phyloP scores from a whole-genome alignment of 2,329 filamentous ascomycete species.

The Anthostomella pinea region DNA sequence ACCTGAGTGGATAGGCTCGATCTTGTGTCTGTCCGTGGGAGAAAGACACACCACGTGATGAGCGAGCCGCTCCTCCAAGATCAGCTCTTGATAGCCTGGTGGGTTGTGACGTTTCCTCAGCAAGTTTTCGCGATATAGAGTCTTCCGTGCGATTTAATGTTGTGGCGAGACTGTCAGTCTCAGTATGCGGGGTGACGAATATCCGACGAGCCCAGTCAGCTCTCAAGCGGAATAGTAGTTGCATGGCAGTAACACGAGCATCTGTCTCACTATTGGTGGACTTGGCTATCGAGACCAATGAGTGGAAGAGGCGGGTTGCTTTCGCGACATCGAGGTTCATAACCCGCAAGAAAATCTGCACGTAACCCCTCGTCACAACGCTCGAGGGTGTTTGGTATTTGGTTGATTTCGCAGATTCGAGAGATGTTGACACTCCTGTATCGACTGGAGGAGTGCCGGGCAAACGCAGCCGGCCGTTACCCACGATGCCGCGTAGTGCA shows the following conservation, averaged over 20 bases:
- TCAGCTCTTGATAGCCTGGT: constrained; percentile 45
- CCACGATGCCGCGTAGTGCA: constrained; percentile 49
- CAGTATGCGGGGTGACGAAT: constrained; percentile 66
- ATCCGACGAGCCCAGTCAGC: constrained; percentile 79
- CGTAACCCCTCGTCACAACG: constrained; percentile 67
- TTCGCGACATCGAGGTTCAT: constrained; percentile 66
- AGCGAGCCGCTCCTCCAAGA: constrained; percentile 37
- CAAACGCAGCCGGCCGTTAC: constrained; percentile 45
- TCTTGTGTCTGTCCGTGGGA: constrained; percentile 46
- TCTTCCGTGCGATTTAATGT: constrained; percentile 65
- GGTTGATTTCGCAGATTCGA: constrained; percentile 26
- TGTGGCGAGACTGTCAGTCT: constrained; percentile 70
- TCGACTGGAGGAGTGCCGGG: constrained; percentile 33
- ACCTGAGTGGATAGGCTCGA: constrained; percentile 39
- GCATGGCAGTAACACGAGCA: constrained; percentile 71
- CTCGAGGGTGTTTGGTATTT: constrained; percentile 59
- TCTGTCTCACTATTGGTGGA: constrained; percentile 60
- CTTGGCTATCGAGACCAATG: constrained; percentile 62
- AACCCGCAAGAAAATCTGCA: constrained; percentile 72
- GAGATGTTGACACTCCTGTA: constrained; percentile 20
- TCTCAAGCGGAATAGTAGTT: constrained; percentile 76
- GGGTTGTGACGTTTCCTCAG: constrained; percentile 49
- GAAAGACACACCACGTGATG: constrained; percentile 52
- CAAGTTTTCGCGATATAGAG: constrained; percentile 48
- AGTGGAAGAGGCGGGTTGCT: constrained; percentile 59